Base-by-base conservation (phyloP, 441 rosid species). In the Brassica hybrid region DNA sequence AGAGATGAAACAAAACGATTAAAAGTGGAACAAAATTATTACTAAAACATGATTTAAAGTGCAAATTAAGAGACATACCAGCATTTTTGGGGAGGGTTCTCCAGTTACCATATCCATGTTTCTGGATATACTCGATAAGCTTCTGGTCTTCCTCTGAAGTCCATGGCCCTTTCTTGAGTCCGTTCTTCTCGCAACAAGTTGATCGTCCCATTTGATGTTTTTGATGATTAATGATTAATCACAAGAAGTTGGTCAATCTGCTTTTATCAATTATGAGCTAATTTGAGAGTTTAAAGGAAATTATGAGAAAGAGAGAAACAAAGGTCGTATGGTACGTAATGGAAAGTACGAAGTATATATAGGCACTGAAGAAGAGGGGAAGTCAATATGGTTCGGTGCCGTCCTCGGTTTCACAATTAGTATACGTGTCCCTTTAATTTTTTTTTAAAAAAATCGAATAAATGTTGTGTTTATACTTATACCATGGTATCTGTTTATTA, bases 361-460 rank as follows among this genome's bases (percentile, higher is more conserved):
- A 93, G 85, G 85, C 2, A 76, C 62, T 67, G 70, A 71, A 74
- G 76, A 68, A 82, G 78, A 82, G 58, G 60, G 60, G 1, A 87
- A 86, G 91, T 88, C 92, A 88, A 89, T 79, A 61, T 66, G 88
- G 82, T 93, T 90, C 90, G 97, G 97, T 88, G 88, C 98, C 98
- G 94, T 86, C 96, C 98, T 76, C 84, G 13, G 73, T 69, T 80
- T 48, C 70, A 68, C 56, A 43, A 52, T 23, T 43, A 38, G 78
- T 81, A 77, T 21, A 93, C 96, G 92, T 93, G 93, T 89, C 91
- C 88, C 18, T 50, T 50, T n/a, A 50, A 0, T 50, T 50, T 50
- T 21, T 30, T 30, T 23, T 3, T 9, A 8, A 41, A 41, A 43
- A 14, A 13, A 17, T 25, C 7, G 32, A 16, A 34, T 68, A 41